phyloP scores from a whole-genome alignment of 1,284 basidiomycete species.

The Pseudozyma pruni region DNA sequence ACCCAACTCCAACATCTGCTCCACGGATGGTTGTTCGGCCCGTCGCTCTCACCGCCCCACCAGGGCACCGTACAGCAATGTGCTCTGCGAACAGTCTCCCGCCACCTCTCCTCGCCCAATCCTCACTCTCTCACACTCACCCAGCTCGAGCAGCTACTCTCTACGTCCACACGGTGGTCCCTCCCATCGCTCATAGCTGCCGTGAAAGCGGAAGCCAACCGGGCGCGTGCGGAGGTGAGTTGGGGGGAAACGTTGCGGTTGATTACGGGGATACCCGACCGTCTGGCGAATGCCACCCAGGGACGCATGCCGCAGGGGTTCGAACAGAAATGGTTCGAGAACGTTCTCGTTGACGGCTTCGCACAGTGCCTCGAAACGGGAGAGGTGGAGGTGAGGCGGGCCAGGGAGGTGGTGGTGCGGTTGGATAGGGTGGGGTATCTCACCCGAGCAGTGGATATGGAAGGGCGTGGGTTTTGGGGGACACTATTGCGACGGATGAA shows the following conservation, averaged over 20 bases:
- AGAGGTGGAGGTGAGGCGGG: neutral
- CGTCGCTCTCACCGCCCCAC: neutral
- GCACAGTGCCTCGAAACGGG: neutral
- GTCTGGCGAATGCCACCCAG: constrained; percentile 28
- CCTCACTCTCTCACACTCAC: constrained; percentile 5
- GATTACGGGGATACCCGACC: constrained; percentile 17
- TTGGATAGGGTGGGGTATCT: constrained; percentile 28
- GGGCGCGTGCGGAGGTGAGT: constrained; percentile 13
- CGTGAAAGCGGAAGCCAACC: constrained; percentile 4
- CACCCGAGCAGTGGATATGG: constrained; percentile 2
- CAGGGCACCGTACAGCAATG: constrained; percentile 22
- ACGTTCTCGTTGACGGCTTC: constrained; percentile 18
- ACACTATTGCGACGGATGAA: constrained; percentile 5
- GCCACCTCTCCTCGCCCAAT: constrained; percentile 1
- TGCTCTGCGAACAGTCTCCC: constrained; percentile 13
- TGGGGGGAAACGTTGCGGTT: constrained; percentile 34
- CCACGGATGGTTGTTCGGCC: constrained; percentile 23
- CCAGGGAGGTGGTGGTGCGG: constrained; percentile 12
- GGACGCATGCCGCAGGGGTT: constrained; percentile 6
- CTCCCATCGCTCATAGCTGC: constrained; percentile 2
- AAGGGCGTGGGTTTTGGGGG: constrained; percentile 17
- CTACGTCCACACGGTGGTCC: constrained; percentile 6
- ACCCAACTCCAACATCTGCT: neutral
- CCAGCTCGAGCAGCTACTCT: neutral
- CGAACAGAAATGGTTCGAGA: constrained; percentile 3